Conservation (phyloP, 2,329 filamentous ascomycete species). For the Blastomyces percursus region DNA sequence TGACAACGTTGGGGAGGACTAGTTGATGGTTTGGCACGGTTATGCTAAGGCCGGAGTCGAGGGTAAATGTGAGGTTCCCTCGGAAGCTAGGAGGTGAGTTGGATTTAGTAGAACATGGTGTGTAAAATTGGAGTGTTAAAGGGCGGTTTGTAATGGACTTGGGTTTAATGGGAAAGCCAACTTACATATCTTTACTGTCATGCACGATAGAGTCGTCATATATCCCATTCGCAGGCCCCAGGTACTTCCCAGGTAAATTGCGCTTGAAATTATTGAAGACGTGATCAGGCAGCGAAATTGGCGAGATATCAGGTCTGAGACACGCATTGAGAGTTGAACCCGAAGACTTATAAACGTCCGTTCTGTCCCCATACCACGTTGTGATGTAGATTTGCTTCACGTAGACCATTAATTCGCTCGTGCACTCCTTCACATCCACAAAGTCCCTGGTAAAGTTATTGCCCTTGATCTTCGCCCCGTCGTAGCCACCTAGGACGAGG, state of each 20-base stretch:
- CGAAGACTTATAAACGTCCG: background rate
- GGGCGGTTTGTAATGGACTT: too few species aligned
- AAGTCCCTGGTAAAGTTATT: conserved; percentile 3
- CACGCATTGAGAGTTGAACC: background rate
- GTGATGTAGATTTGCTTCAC: conserved; percentile 8
- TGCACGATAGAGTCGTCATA: background rate
- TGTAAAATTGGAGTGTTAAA: background rate
- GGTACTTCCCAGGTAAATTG: conserved; percentile 1
- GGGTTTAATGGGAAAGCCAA: background rate
- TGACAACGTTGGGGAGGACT: conserved; percentile 19
- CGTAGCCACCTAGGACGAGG: conserved; percentile 11
- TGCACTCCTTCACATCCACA: conserved; percentile 1
- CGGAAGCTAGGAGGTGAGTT: background rate
- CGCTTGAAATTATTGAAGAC: conserved; percentile 5
- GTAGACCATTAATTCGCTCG: conserved; percentile 8
- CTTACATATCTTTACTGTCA: background rate
- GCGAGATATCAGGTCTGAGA: background rate
- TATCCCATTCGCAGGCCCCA: conserved; percentile 1
- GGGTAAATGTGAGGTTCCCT: conserved; percentile 14
- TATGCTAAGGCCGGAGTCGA: conserved; percentile 14
- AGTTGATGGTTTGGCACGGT: conserved; percentile 24
- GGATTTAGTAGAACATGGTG: background rate
- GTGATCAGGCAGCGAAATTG: background rate
- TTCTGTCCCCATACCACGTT: background rate
- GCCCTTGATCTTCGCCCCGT: conserved; percentile 10